A percentile compares a stretch with the other conserved stretches of the same genome.
These are phyloP conservation scores for Aspergillus thermomutatus DNA, from an alignment of 2,329 filamentous ascomycete genomes.

Conservation along the genomic window DNA sequence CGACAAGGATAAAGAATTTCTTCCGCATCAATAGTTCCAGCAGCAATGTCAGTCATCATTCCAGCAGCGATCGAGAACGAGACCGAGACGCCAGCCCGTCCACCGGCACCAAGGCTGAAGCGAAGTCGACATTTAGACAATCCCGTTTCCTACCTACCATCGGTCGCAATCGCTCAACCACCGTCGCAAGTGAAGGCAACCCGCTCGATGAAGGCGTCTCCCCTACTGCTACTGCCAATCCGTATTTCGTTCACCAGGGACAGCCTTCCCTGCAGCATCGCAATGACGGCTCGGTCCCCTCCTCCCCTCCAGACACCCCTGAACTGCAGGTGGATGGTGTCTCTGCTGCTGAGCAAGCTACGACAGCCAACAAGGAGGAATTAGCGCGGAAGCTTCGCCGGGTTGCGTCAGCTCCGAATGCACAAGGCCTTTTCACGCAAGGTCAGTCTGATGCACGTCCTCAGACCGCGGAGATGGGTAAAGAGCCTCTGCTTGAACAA, in stretches of 20 bases:
- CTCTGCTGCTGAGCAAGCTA: conserved; percentile 63
- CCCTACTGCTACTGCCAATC: conserved; percentile 90
- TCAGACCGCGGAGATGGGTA: conserved; percentile 79
- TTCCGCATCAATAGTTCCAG: conserved; percentile 62
- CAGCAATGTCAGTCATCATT: conserved; percentile 36
- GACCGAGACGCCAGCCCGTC: conserved; percentile 41
- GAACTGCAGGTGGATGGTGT: conserved; percentile 69
- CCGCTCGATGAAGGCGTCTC: conserved; percentile 83
- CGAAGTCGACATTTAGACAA: conserved; percentile 71
- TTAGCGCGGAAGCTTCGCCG: conserved; percentile 86
- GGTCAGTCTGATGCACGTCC: conserved; percentile 64
- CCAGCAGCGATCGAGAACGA: conserved; percentile 25
- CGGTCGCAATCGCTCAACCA: conserved; percentile 82
- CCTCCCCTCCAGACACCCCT: conserved; percentile 88
- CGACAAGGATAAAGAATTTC: conserved; percentile 66
- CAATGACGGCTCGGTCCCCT: conserved; percentile 88
- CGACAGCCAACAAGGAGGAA: conserved; percentile 84
- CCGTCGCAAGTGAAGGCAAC: conserved; percentile 89
- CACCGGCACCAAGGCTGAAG: conserved; percentile 53
- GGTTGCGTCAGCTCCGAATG: conserved; percentile 95
- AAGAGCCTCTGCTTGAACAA: conserved; percentile 68
- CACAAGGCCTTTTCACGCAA: conserved; percentile 79
- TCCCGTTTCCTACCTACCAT: conserved; percentile 86
- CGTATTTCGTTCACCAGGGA: conserved; percentile 95
- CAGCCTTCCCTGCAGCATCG: conserved; percentile 90